Evolutionary conservation across 2,329 filamentous ascomycete species (phyloP).

Genomic region (Pseudogymnoascus sp.): DNA sequence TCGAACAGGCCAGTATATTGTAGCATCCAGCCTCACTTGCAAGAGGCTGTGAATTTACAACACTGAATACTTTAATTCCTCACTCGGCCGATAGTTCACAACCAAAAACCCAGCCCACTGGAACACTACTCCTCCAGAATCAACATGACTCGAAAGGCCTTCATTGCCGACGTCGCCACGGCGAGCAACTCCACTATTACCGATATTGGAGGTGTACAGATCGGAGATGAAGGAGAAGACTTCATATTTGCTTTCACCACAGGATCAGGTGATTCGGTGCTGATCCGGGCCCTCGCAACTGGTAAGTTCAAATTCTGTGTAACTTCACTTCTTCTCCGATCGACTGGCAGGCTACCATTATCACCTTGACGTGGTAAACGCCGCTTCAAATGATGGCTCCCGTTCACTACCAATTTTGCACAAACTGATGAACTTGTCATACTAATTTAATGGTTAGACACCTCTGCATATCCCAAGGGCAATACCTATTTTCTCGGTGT

Average conservation of each 20-base stretch:
- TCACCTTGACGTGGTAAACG: neutral
- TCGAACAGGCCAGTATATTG: neutral
- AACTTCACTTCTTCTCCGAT: neutral
- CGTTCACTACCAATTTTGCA: neutral
- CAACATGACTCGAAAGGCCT: slow-evolving; percentile 58
- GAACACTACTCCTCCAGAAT: neutral
- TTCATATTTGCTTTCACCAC: slow-evolving; percentile 53
- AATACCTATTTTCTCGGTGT: slow-evolving; percentile 52
- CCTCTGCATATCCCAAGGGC: slow-evolving; percentile 47
- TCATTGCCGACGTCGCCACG: slow-evolving; percentile 48
- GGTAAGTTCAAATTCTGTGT: slow-evolving; percentile 19
- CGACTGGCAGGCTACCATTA: neutral
- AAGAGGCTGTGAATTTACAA: neutral
- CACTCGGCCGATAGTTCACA: neutral
- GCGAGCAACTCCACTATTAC: slow-evolving; percentile 32
- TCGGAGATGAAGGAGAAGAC: slow-evolving; percentile 64
- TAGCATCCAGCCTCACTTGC: neutral
- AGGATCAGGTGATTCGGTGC: slow-evolving; percentile 17
- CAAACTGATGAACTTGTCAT: neutral
- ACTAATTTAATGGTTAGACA: neutral
- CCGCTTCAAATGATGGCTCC: neutral
- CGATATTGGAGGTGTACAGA: slow-evolving; percentile 46
- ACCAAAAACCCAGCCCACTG: neutral
- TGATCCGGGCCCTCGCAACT: slow-evolving; percentile 21
- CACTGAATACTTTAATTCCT: neutral